phyloP scores from a whole-genome alignment of 495 filamentous ascomycete species.

The Penicillium chermesinum region DNA sequence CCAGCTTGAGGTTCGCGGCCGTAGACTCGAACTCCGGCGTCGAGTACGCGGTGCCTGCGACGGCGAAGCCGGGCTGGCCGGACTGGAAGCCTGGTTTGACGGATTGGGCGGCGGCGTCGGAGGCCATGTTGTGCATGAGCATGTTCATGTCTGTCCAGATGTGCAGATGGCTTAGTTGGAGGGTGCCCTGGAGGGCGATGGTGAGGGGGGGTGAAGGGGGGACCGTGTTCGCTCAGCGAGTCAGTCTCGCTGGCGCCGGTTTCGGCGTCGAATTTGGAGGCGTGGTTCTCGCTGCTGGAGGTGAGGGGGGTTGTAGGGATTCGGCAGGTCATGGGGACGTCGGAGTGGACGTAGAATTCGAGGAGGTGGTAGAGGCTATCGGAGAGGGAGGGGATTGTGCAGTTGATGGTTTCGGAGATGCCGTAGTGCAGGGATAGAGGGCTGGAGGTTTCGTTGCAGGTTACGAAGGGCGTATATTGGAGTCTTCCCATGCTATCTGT shows the following conservation, averaged over 20 bases:
- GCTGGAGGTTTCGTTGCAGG: slow-evolving; percentile 81
- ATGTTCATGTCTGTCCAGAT: slow-evolving; percentile 85
- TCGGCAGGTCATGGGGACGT: slow-evolving; percentile 88
- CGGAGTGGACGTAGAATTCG: slow-evolving; percentile 98
- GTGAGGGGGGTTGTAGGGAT: slow-evolving; percentile 67
- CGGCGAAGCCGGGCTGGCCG: slow-evolving; percentile 58
- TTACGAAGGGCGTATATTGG: slow-evolving; percentile 88
- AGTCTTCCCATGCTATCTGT: slow-evolving; percentile 73
- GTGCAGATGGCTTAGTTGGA: slow-evolving; percentile 87
- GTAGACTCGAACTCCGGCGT: slow-evolving; percentile 60
- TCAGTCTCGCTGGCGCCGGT: slow-evolving; percentile 14
- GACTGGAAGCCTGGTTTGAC: slow-evolving; percentile 13
- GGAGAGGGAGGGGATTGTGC: slow-evolving; percentile 78
- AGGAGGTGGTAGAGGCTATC: slow-evolving; percentile 95
- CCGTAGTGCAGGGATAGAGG: slow-evolving; percentile 85
- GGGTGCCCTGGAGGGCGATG: slow-evolving; percentile 80
- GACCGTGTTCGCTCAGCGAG: slow-evolving; percentile 33
- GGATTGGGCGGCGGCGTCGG: slow-evolving; percentile 22
- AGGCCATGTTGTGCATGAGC: slow-evolving; percentile 66
- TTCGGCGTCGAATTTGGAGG: slow-evolving; percentile 8
- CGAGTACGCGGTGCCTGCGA: slow-evolving; percentile 84
- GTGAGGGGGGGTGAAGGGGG: slow-evolving; percentile 61
- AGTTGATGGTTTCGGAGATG: slow-evolving; percentile 71
- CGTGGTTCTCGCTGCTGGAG: slow-evolving; percentile 10
- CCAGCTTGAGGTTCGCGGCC: slow-evolving; percentile 25